A percentile compares a stretch with the other conserved stretches of the same genome.
phyloP scores from a whole-genome alignment of 2,329 filamentous ascomycete genomes.

The Whalleya microplaca region DNA sequence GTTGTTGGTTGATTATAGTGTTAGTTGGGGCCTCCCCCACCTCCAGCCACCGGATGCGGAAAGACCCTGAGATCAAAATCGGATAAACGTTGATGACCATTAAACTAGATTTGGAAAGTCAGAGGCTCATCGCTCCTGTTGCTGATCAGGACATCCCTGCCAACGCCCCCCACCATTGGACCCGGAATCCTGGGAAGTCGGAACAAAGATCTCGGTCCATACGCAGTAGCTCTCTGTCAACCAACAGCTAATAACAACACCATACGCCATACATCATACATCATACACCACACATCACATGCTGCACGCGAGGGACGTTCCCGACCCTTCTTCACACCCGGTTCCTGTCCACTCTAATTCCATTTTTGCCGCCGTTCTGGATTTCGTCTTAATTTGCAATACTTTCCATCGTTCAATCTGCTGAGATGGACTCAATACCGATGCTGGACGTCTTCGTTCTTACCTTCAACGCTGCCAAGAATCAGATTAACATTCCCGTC shows the following conservation, averaged over 20 bases:
- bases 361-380: not conserved
- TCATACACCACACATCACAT: too few relatives aligned
- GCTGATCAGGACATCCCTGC: not conserved
- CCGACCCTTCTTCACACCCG: not conserved
- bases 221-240: not conserved
- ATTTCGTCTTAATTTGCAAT: not conserved
- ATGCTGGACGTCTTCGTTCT: constrained; percentile 74
- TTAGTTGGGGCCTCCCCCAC: not conserved
- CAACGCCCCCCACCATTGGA: not conserved
- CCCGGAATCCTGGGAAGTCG: constrained; percentile 5
- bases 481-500: constrained; percentile 66
- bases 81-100: constrained; percentile 18
- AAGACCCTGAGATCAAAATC: constrained; percentile 16
- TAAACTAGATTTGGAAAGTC: not conserved
- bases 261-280: not conserved
- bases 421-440: constrained; percentile 46
- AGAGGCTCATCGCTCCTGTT: too few relatives aligned
- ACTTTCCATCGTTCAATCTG: constrained; percentile 22
- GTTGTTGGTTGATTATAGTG: not conserved
- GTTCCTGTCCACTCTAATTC: not conserved
- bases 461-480: constrained; percentile 87
- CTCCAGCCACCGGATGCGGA: constrained; percentile 9
- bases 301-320: not conserved
- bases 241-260: not conserved
- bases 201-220: too few relatives aligned